Evolutionary conservation across 2,329 filamentous ascomycete genomes (phyloP), one percentile per base, ranked within the genome.

Genomic region (Teratosphaeria destructans): DNA sequence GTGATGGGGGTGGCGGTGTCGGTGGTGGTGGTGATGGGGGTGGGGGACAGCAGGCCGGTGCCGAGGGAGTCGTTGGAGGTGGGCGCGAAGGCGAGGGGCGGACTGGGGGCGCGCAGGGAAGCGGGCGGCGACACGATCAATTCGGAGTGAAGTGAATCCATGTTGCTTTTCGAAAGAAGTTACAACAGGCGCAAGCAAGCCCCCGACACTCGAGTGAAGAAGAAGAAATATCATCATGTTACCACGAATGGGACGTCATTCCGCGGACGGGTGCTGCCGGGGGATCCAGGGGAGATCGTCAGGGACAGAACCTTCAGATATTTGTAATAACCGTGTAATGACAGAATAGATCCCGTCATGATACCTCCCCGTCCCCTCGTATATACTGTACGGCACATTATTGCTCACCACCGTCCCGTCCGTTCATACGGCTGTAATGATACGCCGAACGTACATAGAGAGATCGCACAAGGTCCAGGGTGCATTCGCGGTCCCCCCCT

Each of bases 51-150:
- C 19, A 19, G 59, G 19, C 55, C 26, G 27, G 67, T 62, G 59
- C 63, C 64, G 53, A 74, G 67, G 11, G 67, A 58, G 62, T 74
- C 72, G 66, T 73, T 73, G 37, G 71, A 64, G 2, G 72, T 72
- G 23, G 56, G 64, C 23, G 67, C 66, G 61, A 74, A 74, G 52
- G 72, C 72, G 34, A 73, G 63, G 2, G 72, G 71, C 19, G 72
- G 72, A 43, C 68, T 71, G 19, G 16, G 11, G n/a, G 34, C 34
- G 49, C 29, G 32, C 14, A 3, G 10, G 7, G 29, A 8, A 49
- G 47, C 26, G 6, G 57, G 57, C 53, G 57, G 57, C 53, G 57
- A 59, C 34, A 59, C 57, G 10, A n/a, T 37, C 39, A 59, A 26
- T 39, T 59, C 57, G 29, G 35, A 32, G n/a, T 58, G 34, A 32